Conservation (phyloP, 202 grass and related monocot species). For the Musa balbisiana region DNA sequence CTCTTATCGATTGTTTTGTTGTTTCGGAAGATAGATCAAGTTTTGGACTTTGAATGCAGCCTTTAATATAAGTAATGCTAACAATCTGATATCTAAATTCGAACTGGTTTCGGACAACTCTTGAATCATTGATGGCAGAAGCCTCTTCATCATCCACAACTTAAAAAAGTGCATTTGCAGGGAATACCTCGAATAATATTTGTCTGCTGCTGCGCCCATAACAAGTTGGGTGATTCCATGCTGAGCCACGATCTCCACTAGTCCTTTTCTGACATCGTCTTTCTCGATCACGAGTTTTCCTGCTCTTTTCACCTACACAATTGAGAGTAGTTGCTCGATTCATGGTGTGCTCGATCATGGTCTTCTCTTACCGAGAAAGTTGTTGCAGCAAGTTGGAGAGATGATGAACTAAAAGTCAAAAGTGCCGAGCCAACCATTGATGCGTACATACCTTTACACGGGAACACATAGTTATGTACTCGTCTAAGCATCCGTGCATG, state of each 20-base stretch:
- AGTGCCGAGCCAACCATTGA: no score
- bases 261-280: slow-evolving; percentile 32
- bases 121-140: not conserved
- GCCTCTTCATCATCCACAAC: not conserved
- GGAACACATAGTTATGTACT: slow-evolving; percentile 15
- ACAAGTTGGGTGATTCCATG: slow-evolving; percentile 66
- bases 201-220: slow-evolving; percentile 72
- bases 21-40: no score
- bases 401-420: no score
- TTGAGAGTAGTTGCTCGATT: not conserved
- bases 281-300: slow-evolving; percentile 49
- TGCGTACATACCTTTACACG: slow-evolving; percentile 4
- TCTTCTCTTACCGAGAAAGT: not conserved
- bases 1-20: no score
- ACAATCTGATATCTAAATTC: no score
- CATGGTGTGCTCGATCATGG: not conserved
- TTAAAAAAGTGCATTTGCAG: not conserved
- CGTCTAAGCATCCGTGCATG: slow-evolving; percentile 20
- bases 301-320: slow-evolving; percentile 21
- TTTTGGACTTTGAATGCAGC: no score
- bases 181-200: slow-evolving; percentile 43
- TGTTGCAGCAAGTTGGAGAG: no score
- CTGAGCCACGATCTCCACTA: slow-evolving; percentile 40
- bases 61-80: no score
- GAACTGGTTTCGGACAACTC: not conserved